Evolutionary conservation across 768 basidiomycete genomes (phyloP).

Genomic region (Suillus clintonianus): DNA sequence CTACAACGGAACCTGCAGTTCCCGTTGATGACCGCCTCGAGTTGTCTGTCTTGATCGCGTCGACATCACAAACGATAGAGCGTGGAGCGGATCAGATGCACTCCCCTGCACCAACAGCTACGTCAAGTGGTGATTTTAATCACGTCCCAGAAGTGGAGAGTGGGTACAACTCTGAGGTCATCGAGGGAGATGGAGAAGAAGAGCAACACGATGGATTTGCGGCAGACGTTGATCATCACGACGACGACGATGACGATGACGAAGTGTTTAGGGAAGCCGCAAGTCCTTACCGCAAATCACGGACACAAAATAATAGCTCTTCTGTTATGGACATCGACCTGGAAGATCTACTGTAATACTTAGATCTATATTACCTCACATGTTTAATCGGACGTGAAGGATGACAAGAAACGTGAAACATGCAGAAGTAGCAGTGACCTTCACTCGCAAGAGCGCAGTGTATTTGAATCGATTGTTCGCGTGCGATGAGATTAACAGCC

Average conservation of each 20-base stretch:
- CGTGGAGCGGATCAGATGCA: constrained; percentile 37
- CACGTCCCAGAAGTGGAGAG: constrained; percentile 46
- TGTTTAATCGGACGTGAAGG: background rate
- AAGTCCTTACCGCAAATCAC: constrained; percentile 6
- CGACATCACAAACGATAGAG: constrained; percentile 24
- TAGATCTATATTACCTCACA: background rate
- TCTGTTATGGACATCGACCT: constrained; percentile 32
- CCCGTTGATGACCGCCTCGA: constrained; percentile 25
- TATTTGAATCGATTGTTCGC: background rate
- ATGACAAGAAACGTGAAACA: background rate
- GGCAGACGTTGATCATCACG: constrained; percentile 21
- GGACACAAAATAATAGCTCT: constrained; percentile 13
- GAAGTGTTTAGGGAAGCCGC: constrained; percentile 4
- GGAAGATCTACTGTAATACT: constrained; percentile 21
- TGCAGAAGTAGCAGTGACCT: background rate
- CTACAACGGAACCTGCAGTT: constrained; percentile 30
- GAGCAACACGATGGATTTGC: constrained; percentile 26
- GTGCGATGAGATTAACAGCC: background rate
- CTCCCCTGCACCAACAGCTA: constrained; percentile 54
- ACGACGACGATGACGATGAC: constrained; percentile 7
- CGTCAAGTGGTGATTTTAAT: constrained; percentile 48
- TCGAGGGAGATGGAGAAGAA: constrained; percentile 31
- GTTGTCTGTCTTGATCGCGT: constrained; percentile 26
- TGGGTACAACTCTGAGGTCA: constrained; percentile 56
- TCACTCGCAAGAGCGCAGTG: background rate